Conservation (phyloP, 169 alveolate species). For the Plasmodium falciparum region DNA sequence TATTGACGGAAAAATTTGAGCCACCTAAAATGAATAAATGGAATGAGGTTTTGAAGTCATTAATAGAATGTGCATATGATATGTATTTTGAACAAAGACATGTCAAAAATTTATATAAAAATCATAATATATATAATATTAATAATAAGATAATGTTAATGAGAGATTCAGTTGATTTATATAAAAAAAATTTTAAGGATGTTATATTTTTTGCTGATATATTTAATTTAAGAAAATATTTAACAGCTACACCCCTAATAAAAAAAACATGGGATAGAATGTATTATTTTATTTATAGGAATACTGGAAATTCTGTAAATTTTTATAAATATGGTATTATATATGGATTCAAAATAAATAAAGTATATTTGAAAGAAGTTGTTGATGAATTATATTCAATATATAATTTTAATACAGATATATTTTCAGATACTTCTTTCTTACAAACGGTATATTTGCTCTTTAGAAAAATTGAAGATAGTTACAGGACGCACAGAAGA, state of each 20-base stretch:
- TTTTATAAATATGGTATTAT: conserved; percentile 61
- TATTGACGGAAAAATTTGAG: not conserved
- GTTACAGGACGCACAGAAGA: conserved; percentile 13
- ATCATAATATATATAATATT: conserved; percentile 19
- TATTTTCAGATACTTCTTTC: conserved; percentile 23
- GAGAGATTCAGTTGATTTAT: conserved; percentile 51
- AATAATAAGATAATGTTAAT: conserved; percentile 39
- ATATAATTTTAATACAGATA: conserved; percentile 18
- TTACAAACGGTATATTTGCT: conserved; percentile 31
- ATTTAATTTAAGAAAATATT: conserved; percentile 42
- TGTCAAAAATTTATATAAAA: conserved; percentile 25
- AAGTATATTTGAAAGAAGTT: conserved; percentile 23
- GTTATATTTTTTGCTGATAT: conserved; percentile 49
- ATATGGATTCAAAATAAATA: conserved; percentile 35
- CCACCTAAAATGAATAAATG: conserved; percentile 8
- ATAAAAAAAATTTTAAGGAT: conserved; percentile 22
- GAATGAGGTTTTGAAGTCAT: conserved; percentile 1
- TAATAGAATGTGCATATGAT: conserved; percentile 6
- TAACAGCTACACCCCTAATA: conserved; percentile 22
- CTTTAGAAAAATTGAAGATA: conserved; percentile 26
- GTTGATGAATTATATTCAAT: conserved; percentile 12
- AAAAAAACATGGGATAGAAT: not conserved
- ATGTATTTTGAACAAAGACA: conserved; percentile 56
- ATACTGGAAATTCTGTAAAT: conserved; percentile 20
- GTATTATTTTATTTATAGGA: conserved; percentile 3